Conservation (phyloP, 345 rosid species). For the Dimocarpus longan region DNA sequence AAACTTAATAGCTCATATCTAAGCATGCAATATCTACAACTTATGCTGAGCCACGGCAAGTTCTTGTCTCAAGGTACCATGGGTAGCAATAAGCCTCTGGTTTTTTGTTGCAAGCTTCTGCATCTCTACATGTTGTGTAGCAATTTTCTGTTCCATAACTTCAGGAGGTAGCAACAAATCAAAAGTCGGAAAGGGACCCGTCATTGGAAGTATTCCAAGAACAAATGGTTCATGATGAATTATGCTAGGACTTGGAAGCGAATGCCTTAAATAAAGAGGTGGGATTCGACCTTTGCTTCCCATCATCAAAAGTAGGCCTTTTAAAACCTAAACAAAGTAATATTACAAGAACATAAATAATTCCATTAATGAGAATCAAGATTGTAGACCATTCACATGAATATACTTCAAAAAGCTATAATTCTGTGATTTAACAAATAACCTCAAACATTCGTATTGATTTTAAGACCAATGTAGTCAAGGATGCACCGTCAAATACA, state of each 20-base stretch:
- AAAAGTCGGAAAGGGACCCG: slow-evolving; percentile 54
- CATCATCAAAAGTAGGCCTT: slow-evolving; percentile 39
- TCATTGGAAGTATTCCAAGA: slow-evolving; percentile 52
- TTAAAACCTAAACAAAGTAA: slow-evolving; percentile 19
- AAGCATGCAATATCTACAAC: too few relatives aligned
- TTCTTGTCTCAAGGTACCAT: too few relatives aligned
- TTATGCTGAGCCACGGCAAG: too few relatives aligned
- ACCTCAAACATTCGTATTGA: too few relatives aligned
- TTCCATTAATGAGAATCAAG: too few relatives aligned
- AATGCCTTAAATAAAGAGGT: slow-evolving; percentile 68
- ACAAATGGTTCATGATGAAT: slow-evolving; percentile 26
- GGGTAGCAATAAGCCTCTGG: slow-evolving; percentile 68
- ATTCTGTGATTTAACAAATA: too few relatives aligned
- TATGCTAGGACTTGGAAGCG: slow-evolving; percentile 56
- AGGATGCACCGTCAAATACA: too few relatives aligned
- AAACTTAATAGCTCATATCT: too few relatives aligned
- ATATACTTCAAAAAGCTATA: too few relatives aligned
- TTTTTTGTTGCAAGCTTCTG: slow-evolving; percentile 88
- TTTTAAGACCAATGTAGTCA: too few relatives aligned
- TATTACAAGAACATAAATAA: too few relatives aligned
- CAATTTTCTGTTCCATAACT: slow-evolving; percentile 86
- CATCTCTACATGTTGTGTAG: slow-evolving; percentile 80
- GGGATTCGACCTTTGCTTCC: slow-evolving; percentile 83
- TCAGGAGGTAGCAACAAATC: slow-evolving; percentile 84
- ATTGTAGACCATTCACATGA: too few relatives aligned